phyloP scores from a whole-genome alignment of 2,329 filamentous ascomycete species.

The Graphilbum ipis-grandicollis region DNA sequence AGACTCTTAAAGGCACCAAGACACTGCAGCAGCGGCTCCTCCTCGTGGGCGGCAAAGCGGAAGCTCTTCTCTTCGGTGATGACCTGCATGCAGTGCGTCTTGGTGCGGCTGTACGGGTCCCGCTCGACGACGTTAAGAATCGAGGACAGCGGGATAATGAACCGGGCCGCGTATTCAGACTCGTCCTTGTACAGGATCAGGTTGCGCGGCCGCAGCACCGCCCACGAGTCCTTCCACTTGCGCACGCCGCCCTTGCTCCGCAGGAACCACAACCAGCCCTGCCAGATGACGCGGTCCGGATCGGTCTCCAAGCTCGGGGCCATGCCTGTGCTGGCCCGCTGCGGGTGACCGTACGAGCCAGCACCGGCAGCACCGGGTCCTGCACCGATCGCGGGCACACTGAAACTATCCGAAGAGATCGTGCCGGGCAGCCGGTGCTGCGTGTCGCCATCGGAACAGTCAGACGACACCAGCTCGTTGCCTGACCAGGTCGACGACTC shows the following conservation, averaged over 20 bases:
- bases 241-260: slow-evolving; percentile 68
- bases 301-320: slow-evolving; percentile 44
- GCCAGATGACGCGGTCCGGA: slow-evolving; percentile 80
- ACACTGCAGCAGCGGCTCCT: slow-evolving; percentile 69
- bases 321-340: slow-evolving; percentile 25
- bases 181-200: slow-evolving; percentile 89
- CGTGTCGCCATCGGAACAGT: slow-evolving; percentile 59
- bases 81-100: slow-evolving; percentile 75
- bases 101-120: slow-evolving; percentile 70
- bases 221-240: slow-evolving; percentile 93
- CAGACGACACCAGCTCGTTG: slow-evolving; percentile 62
- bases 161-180: slow-evolving; percentile 70
- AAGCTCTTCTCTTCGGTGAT: slow-evolving; percentile 84
- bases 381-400: no score
- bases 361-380: no score
- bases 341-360: neutral
- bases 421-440: slow-evolving; percentile 22
- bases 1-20: slow-evolving; percentile 84
- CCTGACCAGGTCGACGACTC: slow-evolving; percentile 48
- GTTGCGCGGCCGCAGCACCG: slow-evolving; percentile 69
- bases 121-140: slow-evolving; percentile 89
- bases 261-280: slow-evolving; percentile 75
- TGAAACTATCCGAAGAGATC: slow-evolving; percentile 33
- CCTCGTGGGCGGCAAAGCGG: slow-evolving; percentile 59
- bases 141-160: slow-evolving; percentile 60